Evolutionary conservation across 805 yeast genomes (phyloP).

Genomic region (Starmerella bombi): DNA sequence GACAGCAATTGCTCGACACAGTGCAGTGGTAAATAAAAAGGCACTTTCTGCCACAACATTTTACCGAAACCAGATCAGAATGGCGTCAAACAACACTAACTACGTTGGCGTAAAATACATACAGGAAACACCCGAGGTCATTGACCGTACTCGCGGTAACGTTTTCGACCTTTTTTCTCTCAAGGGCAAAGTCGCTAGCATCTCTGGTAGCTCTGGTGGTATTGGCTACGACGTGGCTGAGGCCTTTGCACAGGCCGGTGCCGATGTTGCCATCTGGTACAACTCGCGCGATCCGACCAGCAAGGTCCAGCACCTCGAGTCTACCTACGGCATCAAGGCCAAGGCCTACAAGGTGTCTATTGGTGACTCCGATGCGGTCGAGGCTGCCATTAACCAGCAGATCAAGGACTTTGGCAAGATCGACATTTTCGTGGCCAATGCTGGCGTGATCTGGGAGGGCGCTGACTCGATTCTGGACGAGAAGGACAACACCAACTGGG

Average conservation of each 20-base stretch:
- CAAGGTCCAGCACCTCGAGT: conserved; percentile 41
- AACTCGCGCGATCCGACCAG: conserved; percentile 48
- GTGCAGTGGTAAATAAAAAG: no score
- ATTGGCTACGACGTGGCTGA: conserved; percentile 74
- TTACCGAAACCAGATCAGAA: not conserved
- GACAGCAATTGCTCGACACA: not conserved
- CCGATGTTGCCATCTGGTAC: conserved; percentile 62
- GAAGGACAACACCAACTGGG: conserved; percentile 50
- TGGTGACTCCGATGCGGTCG: conserved; percentile 39
- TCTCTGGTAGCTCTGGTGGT: conserved; percentile 79
- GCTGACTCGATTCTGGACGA: conserved; percentile 42
- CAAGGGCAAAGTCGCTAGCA: conserved; percentile 63
- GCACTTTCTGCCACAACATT: no score
- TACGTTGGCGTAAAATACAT: conserved; percentile 18
- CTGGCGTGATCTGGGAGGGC: conserved; percentile 76
- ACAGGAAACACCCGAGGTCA: conserved; percentile 17
- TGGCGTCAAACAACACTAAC: conserved; percentile 3
- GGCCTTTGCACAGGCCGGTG: conserved; percentile 80
- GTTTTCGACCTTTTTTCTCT: conserved; percentile 22
- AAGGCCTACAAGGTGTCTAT: conserved; percentile 54
- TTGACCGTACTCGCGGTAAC: conserved; percentile 12
- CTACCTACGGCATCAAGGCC: conserved; percentile 46
- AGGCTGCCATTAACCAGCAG: conserved; percentile 37
- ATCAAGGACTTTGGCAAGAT: conserved; percentile 63
- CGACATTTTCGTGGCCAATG: conserved; percentile 79